These are phyloP conservation scores for Phytophthora cajani DNA, from an alignment of 352 stramenopile species.

Conservation along the genomic window DNA sequence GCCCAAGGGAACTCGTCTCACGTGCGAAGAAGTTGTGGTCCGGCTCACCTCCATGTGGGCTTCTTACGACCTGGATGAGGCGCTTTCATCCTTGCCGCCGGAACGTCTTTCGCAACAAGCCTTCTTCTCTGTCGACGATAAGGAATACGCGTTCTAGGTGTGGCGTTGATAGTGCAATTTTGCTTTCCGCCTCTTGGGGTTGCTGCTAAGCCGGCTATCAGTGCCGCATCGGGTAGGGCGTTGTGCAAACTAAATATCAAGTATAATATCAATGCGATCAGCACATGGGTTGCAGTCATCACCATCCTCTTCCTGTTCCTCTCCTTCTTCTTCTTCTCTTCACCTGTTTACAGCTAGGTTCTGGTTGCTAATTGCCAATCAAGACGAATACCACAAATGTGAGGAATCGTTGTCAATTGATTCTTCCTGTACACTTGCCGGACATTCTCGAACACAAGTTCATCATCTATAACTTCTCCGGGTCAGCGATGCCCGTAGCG, in stretches of 20 bases:
- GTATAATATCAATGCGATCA: conserved; percentile 40
- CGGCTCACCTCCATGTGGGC: conserved; percentile 85
- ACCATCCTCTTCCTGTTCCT: too few relatives aligned
- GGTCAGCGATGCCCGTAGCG: conserved; percentile 86
- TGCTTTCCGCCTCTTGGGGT: conserved; percentile 29
- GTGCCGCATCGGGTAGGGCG: conserved; percentile 29
- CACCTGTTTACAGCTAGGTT: too few relatives aligned
- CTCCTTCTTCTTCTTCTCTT: too few relatives aligned
- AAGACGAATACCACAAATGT: conserved; percentile 7
- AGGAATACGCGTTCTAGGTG: conserved; percentile 51
- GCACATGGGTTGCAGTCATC: background rate
- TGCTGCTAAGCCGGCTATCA: conserved; percentile 33
- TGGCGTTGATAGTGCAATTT: conserved; percentile 34
- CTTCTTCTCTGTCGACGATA: conserved; percentile 46
- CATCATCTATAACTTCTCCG: conserved; percentile 74
- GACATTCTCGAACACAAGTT: background rate
- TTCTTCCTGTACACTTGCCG: conserved; percentile 3
- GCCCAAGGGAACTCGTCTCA: conserved; percentile 53
- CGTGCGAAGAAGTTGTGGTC: conserved; percentile 78
- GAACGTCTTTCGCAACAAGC: conserved; percentile 59
- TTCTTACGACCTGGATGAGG: conserved; percentile 68
- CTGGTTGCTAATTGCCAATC: background rate
- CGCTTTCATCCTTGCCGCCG: conserved; percentile 53
- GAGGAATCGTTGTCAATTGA: conserved; percentile 6
- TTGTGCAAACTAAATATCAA: conserved; percentile 48